Evolutionary conservation across 331 rosid genomes (phyloP), one percentile per base, ranked within the genome.

Genomic region (Stylosanthes scabra): DNA sequence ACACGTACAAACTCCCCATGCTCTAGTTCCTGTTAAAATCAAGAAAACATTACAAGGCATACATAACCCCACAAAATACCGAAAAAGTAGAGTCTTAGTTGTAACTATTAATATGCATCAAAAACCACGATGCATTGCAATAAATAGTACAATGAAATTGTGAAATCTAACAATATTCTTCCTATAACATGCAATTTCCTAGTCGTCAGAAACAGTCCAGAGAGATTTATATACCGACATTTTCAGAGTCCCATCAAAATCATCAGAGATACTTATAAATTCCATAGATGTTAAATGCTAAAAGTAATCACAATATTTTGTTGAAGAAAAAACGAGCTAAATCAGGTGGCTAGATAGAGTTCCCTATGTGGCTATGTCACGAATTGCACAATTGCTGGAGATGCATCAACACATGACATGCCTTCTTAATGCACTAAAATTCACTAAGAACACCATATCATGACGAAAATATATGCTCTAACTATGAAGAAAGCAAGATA

Each of bases 1-100:
- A 94, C 77, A 14, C 99, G 95, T 59, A 89, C 99, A 66, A 94
- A 94, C 78, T 91, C 87, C 49, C 88, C 93, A 27, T 94, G 99
- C 72, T 88, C 90, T 16, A 91, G 76, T 82, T 86, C 97, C 97
- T 94, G 88, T 34, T 47, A 55, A 54, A 39, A 51, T 66, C 65
- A 45, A 47, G 62, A 63, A 51, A 73, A 29, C 37, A 40, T 52
- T 47, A 59, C n/a, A 68, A 78, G 2, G n/a, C 39, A 59, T 9
- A 50, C 5, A 6, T 44, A 15, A 41, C 66, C 29, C 50, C 11
- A 28, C 28, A 65, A 25, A 72, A 54, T 58, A 47, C 64, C 1
- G 7, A 72, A 58, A 71, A 64, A 6, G 10, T 15, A 71, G 67
- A 37, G 50, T 51, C 27, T 9, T 31, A 39, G 59, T 60, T 41